These are phyloP conservation scores for Blastobotrys apis DNA, from an alignment of 1,139 yeast genomes.

Conservation along the genomic window DNA sequence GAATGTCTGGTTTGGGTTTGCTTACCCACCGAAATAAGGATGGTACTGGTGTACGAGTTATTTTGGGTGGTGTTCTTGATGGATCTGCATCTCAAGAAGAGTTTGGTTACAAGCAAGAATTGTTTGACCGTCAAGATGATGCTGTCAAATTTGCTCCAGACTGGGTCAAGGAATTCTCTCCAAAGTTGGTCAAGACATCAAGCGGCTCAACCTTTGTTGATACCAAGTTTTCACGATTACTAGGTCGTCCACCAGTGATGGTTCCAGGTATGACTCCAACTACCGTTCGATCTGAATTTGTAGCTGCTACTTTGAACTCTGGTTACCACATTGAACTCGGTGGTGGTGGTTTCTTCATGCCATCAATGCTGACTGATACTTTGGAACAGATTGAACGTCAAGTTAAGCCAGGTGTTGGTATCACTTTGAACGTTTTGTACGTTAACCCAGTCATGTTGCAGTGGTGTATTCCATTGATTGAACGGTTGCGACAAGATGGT, in stretches of 20 bases:
- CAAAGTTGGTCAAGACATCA: slow-evolving; percentile 70
- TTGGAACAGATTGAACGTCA: slow-evolving; percentile 55
- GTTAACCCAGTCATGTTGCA: slow-evolving; percentile 97
- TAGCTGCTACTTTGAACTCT: slow-evolving; percentile 87
- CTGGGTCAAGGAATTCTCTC: slow-evolving; percentile 88
- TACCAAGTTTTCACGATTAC: slow-evolving; percentile 86
- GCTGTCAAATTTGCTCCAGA: slow-evolving; percentile 78
- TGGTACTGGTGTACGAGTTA: slow-evolving; percentile 95
- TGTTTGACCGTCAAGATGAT: slow-evolving; percentile 65
- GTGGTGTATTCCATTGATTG: slow-evolving; percentile 97
- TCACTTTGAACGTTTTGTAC: slow-evolving; percentile 86
- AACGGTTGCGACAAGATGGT: slow-evolving; percentile 81
- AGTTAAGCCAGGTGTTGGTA: slow-evolving; percentile 79
- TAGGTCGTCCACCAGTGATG: slow-evolving; percentile 95
- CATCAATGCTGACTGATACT: slow-evolving; percentile 67
- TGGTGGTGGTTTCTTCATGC: slow-evolving; percentile 95
- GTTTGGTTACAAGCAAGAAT: slow-evolving; percentile 92
- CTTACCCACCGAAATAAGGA: slow-evolving; percentile 96
- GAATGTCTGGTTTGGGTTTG: slow-evolving; percentile 92
- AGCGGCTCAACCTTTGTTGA: slow-evolving; percentile 68
- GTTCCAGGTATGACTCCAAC: slow-evolving; percentile 99
- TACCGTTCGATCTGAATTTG: slow-evolving; percentile 90
- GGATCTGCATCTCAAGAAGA: slow-evolving; percentile 64
- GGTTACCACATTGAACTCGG: slow-evolving; percentile 98
- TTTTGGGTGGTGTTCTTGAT: slow-evolving; percentile 89